These are phyloP conservation scores for Ustilago trichophora DNA, from an alignment of 1,284 basidiomycete species.

Conservation along the genomic window DNA sequence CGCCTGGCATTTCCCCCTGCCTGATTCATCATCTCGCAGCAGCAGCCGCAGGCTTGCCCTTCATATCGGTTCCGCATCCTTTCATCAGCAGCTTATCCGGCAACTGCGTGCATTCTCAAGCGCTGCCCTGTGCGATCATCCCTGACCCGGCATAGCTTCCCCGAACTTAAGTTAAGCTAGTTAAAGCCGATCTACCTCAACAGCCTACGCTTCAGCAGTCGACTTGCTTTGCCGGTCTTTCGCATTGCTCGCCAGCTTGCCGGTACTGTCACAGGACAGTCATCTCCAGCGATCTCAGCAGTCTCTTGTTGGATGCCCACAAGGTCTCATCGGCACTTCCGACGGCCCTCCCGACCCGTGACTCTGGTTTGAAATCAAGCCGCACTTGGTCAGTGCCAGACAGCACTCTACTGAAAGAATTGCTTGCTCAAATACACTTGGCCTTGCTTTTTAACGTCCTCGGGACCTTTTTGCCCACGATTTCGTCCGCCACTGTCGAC, in stretches of 20 bases:
- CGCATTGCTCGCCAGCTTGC: not conserved
- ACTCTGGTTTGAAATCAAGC: not conserved
- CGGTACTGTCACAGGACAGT: not conserved
- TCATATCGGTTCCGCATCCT: not conserved
- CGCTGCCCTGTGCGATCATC: too few relatives aligned
- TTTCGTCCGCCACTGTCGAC: slow-evolving; percentile 30
- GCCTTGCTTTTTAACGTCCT: too few relatives aligned
- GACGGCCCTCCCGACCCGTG: slow-evolving; percentile 2
- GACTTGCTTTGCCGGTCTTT: too few relatives aligned
- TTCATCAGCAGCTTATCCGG: not conserved
- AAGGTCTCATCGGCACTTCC: too few relatives aligned
- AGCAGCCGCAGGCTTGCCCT: slow-evolving; percentile 1
- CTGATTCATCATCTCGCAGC: not conserved
- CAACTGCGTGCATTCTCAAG: not conserved
- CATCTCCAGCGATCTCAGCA: not conserved
- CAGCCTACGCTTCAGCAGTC: too few relatives aligned
- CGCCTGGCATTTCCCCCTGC: too few relatives aligned
- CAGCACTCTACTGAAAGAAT: too few relatives aligned
- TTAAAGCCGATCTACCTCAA: too few relatives aligned
- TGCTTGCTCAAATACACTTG: too few relatives aligned
- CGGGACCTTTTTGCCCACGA: slow-evolving; percentile 31
- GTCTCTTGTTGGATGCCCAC: slow-evolving; percentile 1
- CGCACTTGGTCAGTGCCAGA: too few relatives aligned
- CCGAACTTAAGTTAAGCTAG: too few relatives aligned
- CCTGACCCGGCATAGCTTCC: too few relatives aligned